A percentile compares a stretch with the other conserved stretches of the same genome.
These are phyloP conservation scores for Pseudomassariella vexata DNA, from an alignment of 2,329 filamentous ascomycete genomes.

Conservation along the genomic window DNA sequence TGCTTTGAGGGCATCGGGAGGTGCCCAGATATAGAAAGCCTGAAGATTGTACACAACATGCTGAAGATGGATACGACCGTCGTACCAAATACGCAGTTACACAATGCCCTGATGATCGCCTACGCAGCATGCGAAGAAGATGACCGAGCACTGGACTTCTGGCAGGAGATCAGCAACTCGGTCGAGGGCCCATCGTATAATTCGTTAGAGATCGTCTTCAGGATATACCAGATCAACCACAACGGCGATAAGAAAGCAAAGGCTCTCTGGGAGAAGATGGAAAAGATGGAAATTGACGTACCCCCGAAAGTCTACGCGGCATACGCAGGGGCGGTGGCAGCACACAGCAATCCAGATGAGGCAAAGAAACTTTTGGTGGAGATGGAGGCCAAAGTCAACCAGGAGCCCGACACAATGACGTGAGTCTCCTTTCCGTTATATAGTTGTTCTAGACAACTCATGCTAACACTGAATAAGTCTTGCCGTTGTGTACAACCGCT, in stretches of 20 bases:
- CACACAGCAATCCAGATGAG: slow-evolving; percentile 64
- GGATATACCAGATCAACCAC: slow-evolving; percentile 62
- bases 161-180: slow-evolving; percentile 76
- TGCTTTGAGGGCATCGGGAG: slow-evolving; percentile 71
- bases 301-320: slow-evolving; percentile 67
- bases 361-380: slow-evolving; percentile 60
- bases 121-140: slow-evolving; percentile 67
- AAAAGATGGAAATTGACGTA: slow-evolving; percentile 71
- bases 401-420: slow-evolving; percentile 17
- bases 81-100: slow-evolving; percentile 67
- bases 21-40: slow-evolving; percentile 54
- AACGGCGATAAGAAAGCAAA: slow-evolving; percentile 55
- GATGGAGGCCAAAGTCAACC: slow-evolving; percentile 58
- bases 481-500: slow-evolving; percentile 69
- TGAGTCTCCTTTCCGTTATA: slow-evolving; percentile 12
- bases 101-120: slow-evolving; percentile 83
- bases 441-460: neutral
- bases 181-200: slow-evolving; percentile 81
- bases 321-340: slow-evolving; percentile 72
- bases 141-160: slow-evolving; percentile 67
- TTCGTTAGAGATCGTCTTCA: slow-evolving; percentile 76
- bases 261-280: slow-evolving; percentile 65
- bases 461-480: slow-evolving; percentile 42
- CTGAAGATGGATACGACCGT: slow-evolving; percentile 86
- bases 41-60: slow-evolving; percentile 83